phyloP scores from a whole-genome alignment of 257 asterid species.

The Nicotiana tabacum region DNA sequence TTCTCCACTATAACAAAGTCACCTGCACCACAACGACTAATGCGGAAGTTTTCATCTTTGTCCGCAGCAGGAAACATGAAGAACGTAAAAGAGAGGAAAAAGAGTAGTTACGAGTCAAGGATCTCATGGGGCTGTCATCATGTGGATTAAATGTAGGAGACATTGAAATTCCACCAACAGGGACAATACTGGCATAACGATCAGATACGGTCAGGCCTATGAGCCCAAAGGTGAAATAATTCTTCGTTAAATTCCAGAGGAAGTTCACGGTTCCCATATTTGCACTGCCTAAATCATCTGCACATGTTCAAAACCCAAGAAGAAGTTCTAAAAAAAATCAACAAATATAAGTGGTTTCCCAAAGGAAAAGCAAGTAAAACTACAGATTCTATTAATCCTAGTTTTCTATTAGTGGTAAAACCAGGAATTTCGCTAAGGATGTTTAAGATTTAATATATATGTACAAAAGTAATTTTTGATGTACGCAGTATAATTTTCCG shows the following conservation, averaged over 20 bases:
- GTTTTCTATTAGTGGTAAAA: not conserved
- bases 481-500: no score
- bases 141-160: conserved; percentile 80
- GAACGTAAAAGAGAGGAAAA: not conserved
- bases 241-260: conserved; percentile 45
- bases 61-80: not conserved
- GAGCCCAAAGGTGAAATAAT: conserved; percentile 49
- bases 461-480: no score
- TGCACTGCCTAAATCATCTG: conserved; percentile 8
- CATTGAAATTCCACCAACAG: conserved; percentile 87
- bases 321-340: not conserved
- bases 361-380: not conserved
- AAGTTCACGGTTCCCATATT: conserved; percentile 42
- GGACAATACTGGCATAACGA: conserved; percentile 55
- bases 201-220: conserved; percentile 69
- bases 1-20: conserved; percentile 78
- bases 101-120: conserved; percentile 37
- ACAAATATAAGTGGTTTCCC: not conserved
- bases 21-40: conserved; percentile 34
- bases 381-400: not conserved
- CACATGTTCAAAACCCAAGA: conserved; percentile 2
- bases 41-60: not conserved
- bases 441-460: no score
- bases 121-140: conserved; percentile 18
- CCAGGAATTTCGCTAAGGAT: no score